A percentile compares a stretch with the other conserved stretches of the same genome.
Evolutionary conservation across 2,329 filamentous ascomycete genomes (phyloP).

Genomic region (Fusarium sp.): DNA sequence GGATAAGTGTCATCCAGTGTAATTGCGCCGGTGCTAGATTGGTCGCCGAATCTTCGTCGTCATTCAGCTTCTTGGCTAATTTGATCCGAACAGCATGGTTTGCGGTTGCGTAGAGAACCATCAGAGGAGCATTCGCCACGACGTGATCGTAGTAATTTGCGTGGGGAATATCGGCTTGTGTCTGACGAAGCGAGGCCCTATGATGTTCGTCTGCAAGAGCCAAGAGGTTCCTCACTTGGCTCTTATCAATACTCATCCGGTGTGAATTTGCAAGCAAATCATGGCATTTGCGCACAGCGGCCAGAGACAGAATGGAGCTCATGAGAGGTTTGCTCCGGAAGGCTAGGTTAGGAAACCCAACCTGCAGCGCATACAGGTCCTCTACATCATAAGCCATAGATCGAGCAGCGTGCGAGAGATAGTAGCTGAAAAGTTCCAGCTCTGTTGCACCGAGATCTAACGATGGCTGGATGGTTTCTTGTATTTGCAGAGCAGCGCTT

Average conservation of each 20-base stretch:
- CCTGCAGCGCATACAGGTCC: constrained; percentile 56
- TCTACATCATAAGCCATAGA: constrained; percentile 53
- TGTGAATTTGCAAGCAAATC: constrained; percentile 43
- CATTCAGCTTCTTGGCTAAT: constrained; percentile 46
- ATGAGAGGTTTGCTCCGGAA: constrained; percentile 56
- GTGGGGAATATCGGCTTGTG: constrained; percentile 51
- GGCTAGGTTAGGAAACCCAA: constrained; percentile 58
- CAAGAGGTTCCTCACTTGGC: constrained; percentile 34
- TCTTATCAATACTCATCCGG: neutral
- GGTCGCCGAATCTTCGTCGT: accelerated
- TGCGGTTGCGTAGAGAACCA: constrained; percentile 57
- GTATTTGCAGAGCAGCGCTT: neutral
- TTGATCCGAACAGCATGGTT: constrained; percentile 55
- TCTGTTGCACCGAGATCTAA: constrained; percentile 47
- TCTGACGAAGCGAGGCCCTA: constrained; percentile 53
- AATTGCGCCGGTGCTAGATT: constrained; percentile 7
- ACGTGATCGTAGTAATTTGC: constrained; percentile 48
- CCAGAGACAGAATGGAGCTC: constrained; percentile 57
- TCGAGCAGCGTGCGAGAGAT: constrained; percentile 57
- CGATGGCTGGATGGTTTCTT: neutral
- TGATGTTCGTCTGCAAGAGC: constrained; percentile 55
- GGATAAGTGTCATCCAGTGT: constrained; percentile 42
- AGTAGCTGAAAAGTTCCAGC: constrained; percentile 56
- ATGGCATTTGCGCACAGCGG: constrained; percentile 57
- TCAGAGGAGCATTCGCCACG: constrained; percentile 53